phyloP scores from a whole-genome alignment of 2,329 filamentous ascomycete genomes.

The Stagonosporopsis tanaceti region DNA sequence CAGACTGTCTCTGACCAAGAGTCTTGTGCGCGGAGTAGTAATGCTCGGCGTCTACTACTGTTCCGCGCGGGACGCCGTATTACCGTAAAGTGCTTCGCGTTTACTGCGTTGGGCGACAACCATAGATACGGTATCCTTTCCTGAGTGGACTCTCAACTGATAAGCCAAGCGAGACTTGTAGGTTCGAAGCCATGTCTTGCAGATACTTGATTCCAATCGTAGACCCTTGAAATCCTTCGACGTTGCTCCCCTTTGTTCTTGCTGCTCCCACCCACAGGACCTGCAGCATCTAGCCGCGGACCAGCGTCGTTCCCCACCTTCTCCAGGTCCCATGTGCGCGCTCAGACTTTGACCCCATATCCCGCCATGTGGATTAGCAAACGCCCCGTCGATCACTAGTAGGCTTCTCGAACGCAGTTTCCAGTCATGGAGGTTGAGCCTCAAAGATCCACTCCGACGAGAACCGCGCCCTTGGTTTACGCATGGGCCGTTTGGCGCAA shows the following conservation, averaged over 20 bases:
- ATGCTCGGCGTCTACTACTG: background rate
- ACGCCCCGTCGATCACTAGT: constrained; percentile 5
- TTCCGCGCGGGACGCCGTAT: constrained; percentile 7
- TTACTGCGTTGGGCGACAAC: background rate
- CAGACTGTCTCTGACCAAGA: constrained; percentile 7
- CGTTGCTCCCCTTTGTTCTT: background rate
- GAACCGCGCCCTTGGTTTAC: constrained; percentile 6
- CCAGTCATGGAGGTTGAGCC: constrained; percentile 17
- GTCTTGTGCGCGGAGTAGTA: constrained; percentile 9
- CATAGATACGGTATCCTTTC: constrained; percentile 13
- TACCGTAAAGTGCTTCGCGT: constrained; percentile 3
- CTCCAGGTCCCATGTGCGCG: constrained; percentile 9
- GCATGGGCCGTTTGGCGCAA: constrained; percentile 4
- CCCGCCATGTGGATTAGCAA: constrained; percentile 1
- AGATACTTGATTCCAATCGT: constrained; percentile 6
- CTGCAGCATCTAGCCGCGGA: too few relatives aligned
- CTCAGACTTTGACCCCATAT: constrained; percentile 7
- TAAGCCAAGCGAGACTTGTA: constrained; percentile 14
- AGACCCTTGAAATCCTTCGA: constrained; percentile 2
- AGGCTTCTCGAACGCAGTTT: constrained; percentile 14
- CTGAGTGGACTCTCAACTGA: constrained; percentile 4
- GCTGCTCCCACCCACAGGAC: background rate
- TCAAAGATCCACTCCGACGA: constrained; percentile 6
- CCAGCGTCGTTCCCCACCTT: constrained; percentile 11
- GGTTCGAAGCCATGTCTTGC: constrained; percentile 8